Evolutionary conservation across 345 rosid species (phyloP), one percentile per base, ranked within the genome.

Genomic region (Aquilaria sinensis): DNA sequence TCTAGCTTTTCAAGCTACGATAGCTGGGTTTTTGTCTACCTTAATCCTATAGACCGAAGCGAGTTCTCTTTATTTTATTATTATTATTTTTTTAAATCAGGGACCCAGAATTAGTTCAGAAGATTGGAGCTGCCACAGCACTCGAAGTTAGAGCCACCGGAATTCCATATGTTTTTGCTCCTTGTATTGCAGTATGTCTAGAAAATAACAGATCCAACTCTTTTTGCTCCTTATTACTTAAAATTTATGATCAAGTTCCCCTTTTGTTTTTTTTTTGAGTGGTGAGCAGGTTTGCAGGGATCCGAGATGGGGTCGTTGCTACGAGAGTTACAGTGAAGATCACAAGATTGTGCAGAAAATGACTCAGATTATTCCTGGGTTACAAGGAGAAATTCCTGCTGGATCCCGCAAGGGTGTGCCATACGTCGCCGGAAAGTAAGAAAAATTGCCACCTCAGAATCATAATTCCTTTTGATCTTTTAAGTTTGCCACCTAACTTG

Each of bases 231-330:
- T 5, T 30, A n/a, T 12, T 23, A 23, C 23, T 23, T 23, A 23
- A 23, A 23, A 23, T 23, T 23, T 23, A 23, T 23, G 23, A 23
- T 23, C 0, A 23, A 51, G 23, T 10, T 34, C 16, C 2, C 11
- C 9, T 62, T 34, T 6, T 62, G 6, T 41, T 48, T 61, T 12
- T 30, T 2, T 14, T 56, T 52, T 63, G 8, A 9, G 10, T 45
- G 2, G 2, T 47, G 6, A 23, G 62, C 76, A 88, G 97, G 99
- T 94, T 31, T 94, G 96, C 60, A 81, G 97, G 77, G 97, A 94
- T 77, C 97, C 97, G 10, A 82, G 97, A 71, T 94, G 97, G 99
- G 95, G 99, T 53, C 72, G 97, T 47, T 94, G 99, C 75, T 94
- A 85, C 3, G 97, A 94, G 74, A 94, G 99, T 75, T 94, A 82